Base-by-base conservation (phyloP, 176 grass and related monocot genomes). In the Canna indica region DNA sequence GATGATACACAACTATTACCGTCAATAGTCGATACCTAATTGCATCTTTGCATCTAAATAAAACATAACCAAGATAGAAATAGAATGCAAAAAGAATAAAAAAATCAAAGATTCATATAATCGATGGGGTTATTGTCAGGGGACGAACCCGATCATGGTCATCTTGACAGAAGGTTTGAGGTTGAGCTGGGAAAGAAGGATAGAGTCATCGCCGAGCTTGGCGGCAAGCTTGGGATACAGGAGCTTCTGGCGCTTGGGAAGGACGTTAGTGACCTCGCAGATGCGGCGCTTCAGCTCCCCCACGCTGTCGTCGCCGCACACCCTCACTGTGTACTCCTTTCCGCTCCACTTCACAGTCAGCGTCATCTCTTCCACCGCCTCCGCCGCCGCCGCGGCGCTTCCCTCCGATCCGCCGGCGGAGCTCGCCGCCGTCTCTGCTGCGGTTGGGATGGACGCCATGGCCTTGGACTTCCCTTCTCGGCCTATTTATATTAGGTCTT, bases 241-340 rank as follows among this genome's bases (percentile, higher is more conserved):
- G 20, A 99, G 82, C 73, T 85, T 88, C 81, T 99, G 94, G 34
- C 94, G 77, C 68, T 88, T 99, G 72, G 94, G 94, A 38, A 93
- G 90, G 47, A 99, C 94, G 54, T 76, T 83, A 1, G 90, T 99
- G 79, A 59, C 84, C 84, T 99, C 90, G 67, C 86, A 90, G 84
- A 99, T 93, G 77, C 94, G 86, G 4, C 87, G 86, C 78, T 99
- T 99, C 59, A 99, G 82, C 90, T 99, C 86, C 70, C 67, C 67
- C 46, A 99, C 86, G 62, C 85, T 92, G 71, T 90, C 94, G 80
- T 99, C 84, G 53, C 86, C 94, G 64, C 91, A 88, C 79, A 87
- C 76, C 58, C 82, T 78, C 82, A 99, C 82, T 41, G 89, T 83
- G 77, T 90, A 90, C 69, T 93, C 84, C 80, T 90, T 83, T 59